Evolutionary conservation across 108 stramenopile genomes (phyloP), one percentile per base, ranked within the genome.

Genomic region (Hondaea fermentalgiana): DNA sequence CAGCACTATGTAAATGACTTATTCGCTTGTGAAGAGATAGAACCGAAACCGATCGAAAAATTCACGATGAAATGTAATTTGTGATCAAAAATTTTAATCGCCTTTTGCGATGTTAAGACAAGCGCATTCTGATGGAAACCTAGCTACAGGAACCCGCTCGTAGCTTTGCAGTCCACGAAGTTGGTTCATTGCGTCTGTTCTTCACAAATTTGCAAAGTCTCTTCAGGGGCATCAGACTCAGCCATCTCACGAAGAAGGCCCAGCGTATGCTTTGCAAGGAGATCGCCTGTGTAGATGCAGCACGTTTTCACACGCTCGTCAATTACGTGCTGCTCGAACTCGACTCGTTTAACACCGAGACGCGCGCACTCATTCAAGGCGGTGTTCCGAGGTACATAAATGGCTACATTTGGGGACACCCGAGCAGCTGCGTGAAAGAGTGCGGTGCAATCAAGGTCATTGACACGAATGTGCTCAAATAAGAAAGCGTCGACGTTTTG

Each of bases 381-480:
- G 10, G 76, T 53, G 28, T 83, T 92, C 21, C 91, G 88, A 14
- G 92, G 92, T 25, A 92, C 72, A 72, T 89, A 92, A 21, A 89
- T 87, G 23, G 87, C 88, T 5, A 92, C 91, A 60, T 91, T 89
- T 25, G 91, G 91, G 0, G 91, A 58, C 72, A 71, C 91, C 55
- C 21, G 51, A 12, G 44, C 23, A 6, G 91, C 92, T 5, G 89
- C 88, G 17, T 49, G 51, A 21, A 92, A 58, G 10, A 92, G 43
- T 1, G 64, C 91, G 44, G 87, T 5, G 44, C 91, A 91, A 21
- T 57, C 71, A 43, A 91, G 49, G 4, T 88, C 88, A 4, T 47
- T 59, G 23, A 90, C 88, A 43, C 89, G 87, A 89, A 92, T 92
- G 44, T 87, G 58, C 23, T 28, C 60, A 35, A 93, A 55, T 59